phyloP scores from a whole-genome alignment of 139 green algal species.

The Dunaliella primolecta region DNA sequence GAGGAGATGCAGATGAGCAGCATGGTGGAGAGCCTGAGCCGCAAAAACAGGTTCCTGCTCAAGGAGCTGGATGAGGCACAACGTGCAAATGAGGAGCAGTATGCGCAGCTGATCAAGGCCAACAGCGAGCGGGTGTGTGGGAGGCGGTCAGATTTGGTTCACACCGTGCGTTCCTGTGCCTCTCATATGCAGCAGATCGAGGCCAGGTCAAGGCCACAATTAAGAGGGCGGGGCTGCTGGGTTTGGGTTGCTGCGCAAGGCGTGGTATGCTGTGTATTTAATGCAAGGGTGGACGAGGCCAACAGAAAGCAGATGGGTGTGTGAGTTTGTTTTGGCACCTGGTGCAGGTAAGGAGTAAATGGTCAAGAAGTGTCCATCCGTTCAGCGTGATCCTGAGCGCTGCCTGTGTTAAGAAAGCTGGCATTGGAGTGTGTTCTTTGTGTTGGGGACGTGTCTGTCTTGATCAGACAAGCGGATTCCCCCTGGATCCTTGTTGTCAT shows the following conservation, averaged over 20 bases:
- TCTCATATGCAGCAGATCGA: too few relatives aligned
- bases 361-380: background rate
- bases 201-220: too few relatives aligned
- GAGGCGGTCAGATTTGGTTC: too few relatives aligned
- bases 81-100: slow-evolving; percentile 38
- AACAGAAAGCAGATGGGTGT: background rate
- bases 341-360: background rate
- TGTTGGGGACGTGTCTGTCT: too few relatives aligned
- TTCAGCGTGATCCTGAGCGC: too few relatives aligned
- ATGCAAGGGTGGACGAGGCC: background rate
- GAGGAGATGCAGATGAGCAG: slow-evolving; percentile 42
- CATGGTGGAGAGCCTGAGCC: slow-evolving; percentile 47
- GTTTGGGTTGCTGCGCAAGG: background rate
- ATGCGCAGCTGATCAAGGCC: slow-evolving; percentile 39
- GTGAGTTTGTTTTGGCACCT: background rate
- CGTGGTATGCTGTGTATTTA: background rate
- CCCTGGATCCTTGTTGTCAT: too few relatives aligned
- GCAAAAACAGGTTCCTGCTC: slow-evolving; percentile 50
- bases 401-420: too few relatives aligned
- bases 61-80: slow-evolving; percentile 51
- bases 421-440: too few relatives aligned
- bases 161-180: too few relatives aligned
- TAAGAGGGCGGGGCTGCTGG: background rate
- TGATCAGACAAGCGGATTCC: too few relatives aligned
- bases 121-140: slow-evolving; percentile 26